These are phyloP conservation scores for Sideroxylon spinosum DNA, from an alignment of 179 eudicot genomes.

Conservation along the genomic window DNA sequence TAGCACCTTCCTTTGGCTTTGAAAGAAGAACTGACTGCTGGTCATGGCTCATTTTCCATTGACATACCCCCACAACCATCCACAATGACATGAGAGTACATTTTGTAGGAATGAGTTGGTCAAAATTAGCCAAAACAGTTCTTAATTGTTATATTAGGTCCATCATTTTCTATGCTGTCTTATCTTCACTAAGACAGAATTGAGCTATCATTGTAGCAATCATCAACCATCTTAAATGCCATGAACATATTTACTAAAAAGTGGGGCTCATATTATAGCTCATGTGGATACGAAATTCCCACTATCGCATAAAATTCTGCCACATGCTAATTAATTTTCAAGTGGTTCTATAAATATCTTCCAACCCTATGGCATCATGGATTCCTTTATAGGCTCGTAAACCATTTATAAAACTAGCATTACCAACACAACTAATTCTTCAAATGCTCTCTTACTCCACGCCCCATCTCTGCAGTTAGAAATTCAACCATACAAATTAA, in stretches of 20 bases:
- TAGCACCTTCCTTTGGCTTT: too few species aligned
- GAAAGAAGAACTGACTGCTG: neutral
- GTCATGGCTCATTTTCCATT: neutral
- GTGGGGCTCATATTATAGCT: neutral
- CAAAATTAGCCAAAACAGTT: neutral
- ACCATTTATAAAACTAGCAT: neutral
- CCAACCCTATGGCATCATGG: neutral
- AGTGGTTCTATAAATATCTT: neutral
- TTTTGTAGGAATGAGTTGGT: neutral
- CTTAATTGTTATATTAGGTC: constrained; percentile 3
- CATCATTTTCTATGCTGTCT: neutral
- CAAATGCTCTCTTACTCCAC: too few species aligned
- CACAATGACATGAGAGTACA: neutral
- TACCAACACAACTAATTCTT: neutral
- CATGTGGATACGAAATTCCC: neutral
- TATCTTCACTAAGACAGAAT: neutral
- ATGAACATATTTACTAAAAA: neutral
- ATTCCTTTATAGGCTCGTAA: too few species aligned
- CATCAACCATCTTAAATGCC: neutral
- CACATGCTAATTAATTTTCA: neutral
- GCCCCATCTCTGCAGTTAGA: too few species aligned
- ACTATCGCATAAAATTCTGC: too few species aligned
- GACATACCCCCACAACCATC: constrained; percentile 3
- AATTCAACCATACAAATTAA: too few species aligned
- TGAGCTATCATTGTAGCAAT: neutral